A percentile compares a stretch with the other conserved stretches of the same genome.
These are phyloP conservation scores for Chaetomium strumarium DNA, from an alignment of 2,329 filamentous ascomycete species.

Conservation along the genomic window DNA sequence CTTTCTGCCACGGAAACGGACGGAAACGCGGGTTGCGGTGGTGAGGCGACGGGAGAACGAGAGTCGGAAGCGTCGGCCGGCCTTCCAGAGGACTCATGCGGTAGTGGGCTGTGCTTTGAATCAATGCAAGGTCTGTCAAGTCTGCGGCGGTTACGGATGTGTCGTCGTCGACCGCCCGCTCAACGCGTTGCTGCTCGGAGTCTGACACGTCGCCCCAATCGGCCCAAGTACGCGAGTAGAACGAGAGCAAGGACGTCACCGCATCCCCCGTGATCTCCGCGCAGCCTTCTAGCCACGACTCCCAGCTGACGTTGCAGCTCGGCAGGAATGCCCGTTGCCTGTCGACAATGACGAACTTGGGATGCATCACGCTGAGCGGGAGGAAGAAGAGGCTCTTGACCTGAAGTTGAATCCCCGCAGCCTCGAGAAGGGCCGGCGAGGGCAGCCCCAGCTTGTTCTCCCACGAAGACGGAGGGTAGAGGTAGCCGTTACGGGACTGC, in stretches of 20 bases:
- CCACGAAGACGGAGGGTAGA: conserved; percentile 58
- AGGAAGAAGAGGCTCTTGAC: conserved; percentile 75
- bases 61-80: conserved; percentile 39
- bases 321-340: conserved; percentile 61
- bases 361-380: conserved; percentile 82
- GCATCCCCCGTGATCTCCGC: conserved; percentile 59
- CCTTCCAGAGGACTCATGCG: conserved; percentile 4
- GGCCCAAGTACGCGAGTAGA: conserved; percentile 67
- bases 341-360: conserved; percentile 75
- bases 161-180: not conserved
- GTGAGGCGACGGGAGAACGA: conserved; percentile 70
- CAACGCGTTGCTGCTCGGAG: not conserved
- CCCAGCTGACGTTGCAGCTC: conserved; percentile 82
- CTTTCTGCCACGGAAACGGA: conserved; percentile 49
- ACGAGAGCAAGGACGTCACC: conserved; percentile 55
- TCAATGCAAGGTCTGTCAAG: conserved; percentile 7
- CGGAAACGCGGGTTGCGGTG: conserved; percentile 61
- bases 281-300: conserved; percentile 79
- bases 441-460: conserved; percentile 57
- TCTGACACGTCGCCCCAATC: conserved; percentile 20
- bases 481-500: conserved; percentile 53
- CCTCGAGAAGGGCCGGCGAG: conserved; percentile 41
- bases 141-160: not conserved
- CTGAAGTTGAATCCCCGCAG: conserved; percentile 57
- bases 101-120: conserved; percentile 24